Percentiles rank a stretch among this genome's conserved stretches.
These are phyloP conservation scores for Suhomyces guaymorum DNA, from an alignment of 1,139 yeast species.

Conservation along the genomic window DNA sequence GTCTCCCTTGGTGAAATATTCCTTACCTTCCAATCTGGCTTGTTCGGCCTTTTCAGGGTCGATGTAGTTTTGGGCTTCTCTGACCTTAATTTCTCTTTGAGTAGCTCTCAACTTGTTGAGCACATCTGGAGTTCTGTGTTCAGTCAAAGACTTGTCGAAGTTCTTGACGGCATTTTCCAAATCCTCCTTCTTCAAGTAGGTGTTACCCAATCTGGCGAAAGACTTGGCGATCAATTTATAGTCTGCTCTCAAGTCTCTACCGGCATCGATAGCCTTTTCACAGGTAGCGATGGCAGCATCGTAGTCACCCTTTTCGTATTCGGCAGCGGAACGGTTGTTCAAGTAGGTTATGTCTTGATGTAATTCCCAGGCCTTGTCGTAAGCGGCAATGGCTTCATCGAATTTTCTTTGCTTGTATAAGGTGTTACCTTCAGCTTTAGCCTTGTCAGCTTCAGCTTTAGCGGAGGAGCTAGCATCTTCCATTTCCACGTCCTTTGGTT, in stretches of 20 bases:
- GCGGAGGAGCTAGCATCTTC: conserved; percentile 26
- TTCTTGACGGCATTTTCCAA: conserved; percentile 69
- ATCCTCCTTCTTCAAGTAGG: conserved; percentile 75
- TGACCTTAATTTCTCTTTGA: conserved; percentile 79
- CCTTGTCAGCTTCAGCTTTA: conserved; percentile 68
- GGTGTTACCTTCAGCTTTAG: conserved; percentile 83
- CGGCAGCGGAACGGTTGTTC: conserved; percentile 97
- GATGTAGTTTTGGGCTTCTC: conserved; percentile 75
- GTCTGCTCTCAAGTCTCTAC: conserved; percentile 88
- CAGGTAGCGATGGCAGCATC: conserved; percentile 83
- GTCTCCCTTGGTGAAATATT: conserved; percentile 82
- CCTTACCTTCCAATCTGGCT: conserved; percentile 92
- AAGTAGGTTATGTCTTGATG: conserved; percentile 86
- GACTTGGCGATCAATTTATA: conserved; percentile 91
- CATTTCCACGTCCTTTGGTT: conserved; percentile 38
- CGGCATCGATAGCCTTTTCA: conserved; percentile 79
- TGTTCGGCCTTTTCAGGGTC: conserved; percentile 93
- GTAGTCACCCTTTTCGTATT: conserved; percentile 90
- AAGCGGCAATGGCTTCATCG: conserved; percentile 87
- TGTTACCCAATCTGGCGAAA: conserved; percentile 85
- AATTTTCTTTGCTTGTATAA: conserved; percentile 85
- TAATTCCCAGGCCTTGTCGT: conserved; percentile 83
- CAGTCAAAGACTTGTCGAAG: conserved; percentile 92
- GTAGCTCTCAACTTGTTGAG: conserved; percentile 83
- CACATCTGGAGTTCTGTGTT: conserved; percentile 95